Evolutionary conservation across 345 rosid species (phyloP).

Genomic region (Lagerstroemia speciosa): DNA sequence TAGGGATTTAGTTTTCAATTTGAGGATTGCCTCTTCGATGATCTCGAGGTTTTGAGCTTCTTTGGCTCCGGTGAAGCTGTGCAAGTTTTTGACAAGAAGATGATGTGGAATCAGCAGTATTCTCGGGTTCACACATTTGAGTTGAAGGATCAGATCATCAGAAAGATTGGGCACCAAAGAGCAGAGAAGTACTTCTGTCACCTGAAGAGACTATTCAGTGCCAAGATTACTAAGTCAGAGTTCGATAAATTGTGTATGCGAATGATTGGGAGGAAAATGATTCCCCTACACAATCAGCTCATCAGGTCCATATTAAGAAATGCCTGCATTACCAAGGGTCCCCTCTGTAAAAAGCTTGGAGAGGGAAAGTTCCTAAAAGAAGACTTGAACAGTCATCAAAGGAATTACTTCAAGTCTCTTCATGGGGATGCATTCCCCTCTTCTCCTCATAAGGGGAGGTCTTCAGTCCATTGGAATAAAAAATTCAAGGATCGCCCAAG

Average conservation of each 20-base stretch:
- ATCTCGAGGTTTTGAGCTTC: neutral
- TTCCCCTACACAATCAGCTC: slow-evolving; percentile 69
- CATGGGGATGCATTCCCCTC: slow-evolving; percentile 49
- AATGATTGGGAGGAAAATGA: slow-evolving; percentile 54
- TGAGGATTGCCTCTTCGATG: neutral
- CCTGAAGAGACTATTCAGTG: slow-evolving; percentile 47
- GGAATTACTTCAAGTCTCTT: slow-evolving; percentile 32
- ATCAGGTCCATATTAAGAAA: slow-evolving; percentile 61
- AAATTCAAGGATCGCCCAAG: slow-evolving; percentile 66
- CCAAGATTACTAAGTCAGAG: slow-evolving; percentile 50
- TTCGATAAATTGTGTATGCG: slow-evolving; percentile 56
- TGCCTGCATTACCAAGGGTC: slow-evolving; percentile 45
- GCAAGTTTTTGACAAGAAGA: slow-evolving; percentile 10
- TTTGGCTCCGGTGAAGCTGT: neutral
- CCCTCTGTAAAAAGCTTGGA: slow-evolving; percentile 26
- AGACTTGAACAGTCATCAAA: slow-evolving; percentile 28
- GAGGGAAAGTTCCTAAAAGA: slow-evolving; percentile 23
- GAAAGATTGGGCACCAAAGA: slow-evolving; percentile 62
- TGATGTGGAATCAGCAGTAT: slow-evolving; percentile 24
- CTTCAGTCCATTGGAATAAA: slow-evolving; percentile 33
- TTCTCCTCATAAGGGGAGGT: slow-evolving; percentile 60
- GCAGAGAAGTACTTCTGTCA: slow-evolving; percentile 70
- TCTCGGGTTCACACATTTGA: slow-evolving; percentile 37
- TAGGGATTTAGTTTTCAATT: slow-evolving; percentile 4
- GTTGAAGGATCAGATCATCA: slow-evolving; percentile 36